Evolutionary conservation across 2,329 filamentous ascomycete genomes (phyloP).

Genomic region (Drechslera avenae): DNA sequence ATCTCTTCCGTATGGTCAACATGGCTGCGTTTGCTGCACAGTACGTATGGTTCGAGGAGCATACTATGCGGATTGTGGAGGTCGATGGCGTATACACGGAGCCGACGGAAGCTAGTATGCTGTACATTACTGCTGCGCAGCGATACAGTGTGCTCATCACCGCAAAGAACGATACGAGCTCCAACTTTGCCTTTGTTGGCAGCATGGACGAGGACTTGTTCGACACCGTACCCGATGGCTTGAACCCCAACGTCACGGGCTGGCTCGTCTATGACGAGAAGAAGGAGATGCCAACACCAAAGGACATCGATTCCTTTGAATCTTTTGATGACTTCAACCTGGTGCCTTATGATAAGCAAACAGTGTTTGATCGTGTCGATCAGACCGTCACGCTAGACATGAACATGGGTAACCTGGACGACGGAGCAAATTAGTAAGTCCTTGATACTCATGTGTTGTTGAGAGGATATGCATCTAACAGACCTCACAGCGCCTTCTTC

Average conservation of each 20-base stretch:
- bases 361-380: conserved; percentile 66
- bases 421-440: conserved; percentile 69
- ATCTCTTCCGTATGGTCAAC: conserved; percentile 72
- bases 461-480: conserved; percentile 1
- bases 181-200: conserved; percentile 65
- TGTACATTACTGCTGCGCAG: conserved; percentile 73
- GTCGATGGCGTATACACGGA: conserved; percentile 72
- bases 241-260: conserved; percentile 68
- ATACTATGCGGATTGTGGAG: conserved; percentile 68
- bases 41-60: conserved; percentile 72
- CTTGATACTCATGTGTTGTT: background rate
- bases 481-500: conserved; percentile 53
- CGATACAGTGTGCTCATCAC: conserved; percentile 71
- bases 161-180: conserved; percentile 59
- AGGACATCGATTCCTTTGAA: conserved; percentile 64
- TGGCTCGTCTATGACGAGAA: conserved; percentile 61
- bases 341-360: conserved; percentile 69
- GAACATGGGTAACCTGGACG: conserved; percentile 68
- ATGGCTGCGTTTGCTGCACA: conserved; percentile 72
- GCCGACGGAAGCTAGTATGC: conserved; percentile 61
- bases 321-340: conserved; percentile 76
- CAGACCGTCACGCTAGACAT: conserved; percentile 64
- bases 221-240: conserved; percentile 66
- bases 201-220: conserved; percentile 63
- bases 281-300: conserved; percentile 56